A percentile compares a stretch with the other conserved stretches of the same genome.
phyloP scores from a whole-genome alignment of 495 filamentous ascomycete genomes.

The Penicillium egyptiacum region DNA sequence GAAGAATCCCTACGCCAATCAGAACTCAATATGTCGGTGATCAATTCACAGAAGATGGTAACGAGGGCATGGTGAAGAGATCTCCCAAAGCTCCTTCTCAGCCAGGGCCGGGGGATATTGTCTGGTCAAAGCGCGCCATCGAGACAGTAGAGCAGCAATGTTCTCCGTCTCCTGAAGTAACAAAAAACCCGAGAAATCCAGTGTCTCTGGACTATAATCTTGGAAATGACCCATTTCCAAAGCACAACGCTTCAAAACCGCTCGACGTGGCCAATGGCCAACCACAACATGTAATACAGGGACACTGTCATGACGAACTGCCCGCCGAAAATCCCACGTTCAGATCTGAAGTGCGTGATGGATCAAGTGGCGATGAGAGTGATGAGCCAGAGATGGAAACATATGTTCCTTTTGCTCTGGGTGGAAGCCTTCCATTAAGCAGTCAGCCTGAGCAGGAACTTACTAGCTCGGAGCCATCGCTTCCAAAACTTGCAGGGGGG shows the following conservation, averaged over 20 bases:
- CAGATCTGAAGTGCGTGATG: neutral
- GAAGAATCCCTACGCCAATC: neutral
- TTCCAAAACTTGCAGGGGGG: slow-evolving; percentile 20
- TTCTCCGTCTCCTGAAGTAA: neutral
- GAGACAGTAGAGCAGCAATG: neutral
- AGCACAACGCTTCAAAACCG: neutral
- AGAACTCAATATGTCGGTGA: neutral
- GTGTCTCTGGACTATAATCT: neutral
- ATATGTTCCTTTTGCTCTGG: slow-evolving; percentile 51
- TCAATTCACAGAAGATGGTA: neutral
- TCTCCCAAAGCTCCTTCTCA: neutral
- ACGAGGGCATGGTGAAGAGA: neutral
- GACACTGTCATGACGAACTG: neutral
- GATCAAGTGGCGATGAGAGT: slow-evolving; percentile 27
- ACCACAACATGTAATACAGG: neutral
- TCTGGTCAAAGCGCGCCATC: neutral
- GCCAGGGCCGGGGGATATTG: neutral
- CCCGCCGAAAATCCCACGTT: neutral
- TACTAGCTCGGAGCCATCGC: slow-evolving; percentile 28
- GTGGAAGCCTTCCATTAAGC: slow-evolving; percentile 27
- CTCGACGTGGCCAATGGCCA: neutral
- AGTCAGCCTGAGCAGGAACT: slow-evolving; percentile 31
- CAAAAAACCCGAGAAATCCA: neutral
- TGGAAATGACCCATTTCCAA: neutral
- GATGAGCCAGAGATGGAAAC: slow-evolving; percentile 51